Percentiles rank a stretch among this genome's conserved stretches.
Conservation (phyloP, 179 eudicot genomes). For the Sideroxylon spinosum region DNA sequence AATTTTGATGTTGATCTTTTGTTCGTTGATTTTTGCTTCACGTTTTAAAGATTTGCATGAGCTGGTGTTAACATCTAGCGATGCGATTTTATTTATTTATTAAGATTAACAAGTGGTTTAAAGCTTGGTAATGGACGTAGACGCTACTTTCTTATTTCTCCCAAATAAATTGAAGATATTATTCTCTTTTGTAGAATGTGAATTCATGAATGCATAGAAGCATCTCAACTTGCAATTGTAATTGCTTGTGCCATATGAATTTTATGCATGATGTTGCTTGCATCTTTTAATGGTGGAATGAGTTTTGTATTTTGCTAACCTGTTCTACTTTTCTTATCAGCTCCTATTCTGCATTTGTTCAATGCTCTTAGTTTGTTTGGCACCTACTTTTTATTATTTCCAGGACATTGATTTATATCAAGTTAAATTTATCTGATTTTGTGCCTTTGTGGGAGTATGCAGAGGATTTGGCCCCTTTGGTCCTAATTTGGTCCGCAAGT, state of each 20-base stretch:
- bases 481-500: constrained; percentile 72
- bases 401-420: not conserved
- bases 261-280: not conserved
- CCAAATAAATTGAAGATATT: not conserved
- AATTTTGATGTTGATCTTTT: too few relatives aligned
- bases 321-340: not conserved
- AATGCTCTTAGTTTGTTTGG: constrained; percentile 3
- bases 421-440: not conserved
- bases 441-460: constrained; percentile 18
- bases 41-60: too few relatives aligned
- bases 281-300: not conserved
- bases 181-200: not conserved
- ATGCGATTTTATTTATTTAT: too few relatives aligned
- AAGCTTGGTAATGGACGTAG: too few relatives aligned
- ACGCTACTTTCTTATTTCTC: too few relatives aligned
- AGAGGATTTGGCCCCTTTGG: constrained; percentile 98
- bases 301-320: not conserved
- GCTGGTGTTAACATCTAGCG: too few relatives aligned
- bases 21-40: too few relatives aligned
- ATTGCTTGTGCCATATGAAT: too few relatives aligned
- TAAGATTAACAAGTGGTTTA: too few relatives aligned
- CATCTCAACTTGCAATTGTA: not conserved
- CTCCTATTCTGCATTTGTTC: not conserved
- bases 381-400: not conserved
- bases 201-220: not conserved